Base-by-base conservation (phyloP, 805 yeast genomes). In the Lipomyces oligophaga region DNA sequence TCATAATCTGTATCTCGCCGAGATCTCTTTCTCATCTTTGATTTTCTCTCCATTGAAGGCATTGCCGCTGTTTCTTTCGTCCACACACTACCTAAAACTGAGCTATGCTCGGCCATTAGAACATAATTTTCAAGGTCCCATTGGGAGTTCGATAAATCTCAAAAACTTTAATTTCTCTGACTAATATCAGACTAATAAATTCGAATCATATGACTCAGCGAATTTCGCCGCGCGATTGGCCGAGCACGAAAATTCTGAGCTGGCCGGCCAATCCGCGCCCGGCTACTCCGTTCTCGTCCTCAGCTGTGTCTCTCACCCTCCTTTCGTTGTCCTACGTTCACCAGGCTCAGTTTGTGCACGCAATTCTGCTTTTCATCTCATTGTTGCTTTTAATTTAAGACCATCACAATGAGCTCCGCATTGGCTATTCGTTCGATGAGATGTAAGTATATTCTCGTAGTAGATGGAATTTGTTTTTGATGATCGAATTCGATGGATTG, bases 391-490 rank as follows among this genome's bases (percentile, higher is more conserved):
- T 40, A 3, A 5, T 30, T 24, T 26, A 27, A 26, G 11, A 26
- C 30, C 30, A 8, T 8, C 41, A 50, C 49, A 40, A 52, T 52
- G 56, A 43, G 49, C 43, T 50, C 56, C 27, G 41, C 32, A 24
- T 32, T 49, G 32, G 41, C 54, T 31, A 42, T 40, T 31, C 49
- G 50, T 43, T 43, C 54, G n/a, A 11, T 50, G 37, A 47, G 55
- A 22, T 21, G 55, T 50, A 48, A 27, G 55, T 33, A 5, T 15
- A 34, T 8, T 24, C 5, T 19, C 21, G 4, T 6, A 26, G 22
- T n/a, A n/a, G n/a, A n/a, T n/a, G n/a, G n/a, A n/a, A n/a, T n/a
- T n/a, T n/a, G n/a, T n/a, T n/a, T n/a, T n/a, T n/a, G n/a, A n/a
- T n/a, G n/a, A n/a, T n/a, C n/a, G n/a, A n/a, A n/a, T n/a, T n/a